Conservation (phyloP, 2,329 filamentous ascomycete species). For the Paecilomyces formosus region DNA sequence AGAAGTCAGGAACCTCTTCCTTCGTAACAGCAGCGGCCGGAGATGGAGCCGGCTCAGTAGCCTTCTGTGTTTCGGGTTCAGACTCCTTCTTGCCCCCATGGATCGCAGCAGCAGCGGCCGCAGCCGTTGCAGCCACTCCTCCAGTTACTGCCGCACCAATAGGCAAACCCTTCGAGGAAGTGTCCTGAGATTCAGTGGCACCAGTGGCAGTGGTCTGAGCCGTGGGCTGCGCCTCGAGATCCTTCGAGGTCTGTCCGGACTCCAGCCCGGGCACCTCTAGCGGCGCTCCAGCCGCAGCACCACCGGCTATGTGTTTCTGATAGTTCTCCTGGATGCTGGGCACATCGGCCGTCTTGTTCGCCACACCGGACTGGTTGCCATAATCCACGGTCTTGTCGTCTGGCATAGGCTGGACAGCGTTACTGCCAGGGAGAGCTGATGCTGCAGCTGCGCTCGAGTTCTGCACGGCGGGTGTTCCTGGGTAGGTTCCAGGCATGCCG, state of each 20-base stretch:
- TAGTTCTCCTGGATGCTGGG: not conserved
- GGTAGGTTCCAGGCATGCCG: constrained; percentile 4
- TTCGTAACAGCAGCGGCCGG: not conserved
- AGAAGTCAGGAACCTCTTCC: not conserved
- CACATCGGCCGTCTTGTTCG: not conserved
- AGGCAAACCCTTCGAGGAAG: not conserved
- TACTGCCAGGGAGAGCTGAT: constrained; percentile 1
- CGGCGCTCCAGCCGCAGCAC: not conserved
- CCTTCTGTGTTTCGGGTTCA: not conserved
- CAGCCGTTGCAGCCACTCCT: not conserved
- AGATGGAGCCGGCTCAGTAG: not conserved
- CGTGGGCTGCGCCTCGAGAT: not conserved
- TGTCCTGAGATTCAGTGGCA: not conserved
- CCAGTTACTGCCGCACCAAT: not conserved
- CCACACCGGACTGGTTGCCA: not conserved
- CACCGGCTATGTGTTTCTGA: not conserved
- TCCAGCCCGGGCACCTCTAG: not conserved
- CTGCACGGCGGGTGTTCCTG: constrained; percentile 3
- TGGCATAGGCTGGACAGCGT: not conserved
- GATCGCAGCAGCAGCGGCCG: not conserved
- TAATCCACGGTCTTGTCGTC: not conserved
- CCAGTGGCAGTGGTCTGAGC: not conserved
- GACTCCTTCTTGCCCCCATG: not conserved
- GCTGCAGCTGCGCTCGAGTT: constrained; percentile 3
- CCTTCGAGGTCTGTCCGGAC: not conserved